Evolutionary conservation across 1,139 yeast species (phyloP).

Genomic region (Eremothecium sinecaudum): DNA sequence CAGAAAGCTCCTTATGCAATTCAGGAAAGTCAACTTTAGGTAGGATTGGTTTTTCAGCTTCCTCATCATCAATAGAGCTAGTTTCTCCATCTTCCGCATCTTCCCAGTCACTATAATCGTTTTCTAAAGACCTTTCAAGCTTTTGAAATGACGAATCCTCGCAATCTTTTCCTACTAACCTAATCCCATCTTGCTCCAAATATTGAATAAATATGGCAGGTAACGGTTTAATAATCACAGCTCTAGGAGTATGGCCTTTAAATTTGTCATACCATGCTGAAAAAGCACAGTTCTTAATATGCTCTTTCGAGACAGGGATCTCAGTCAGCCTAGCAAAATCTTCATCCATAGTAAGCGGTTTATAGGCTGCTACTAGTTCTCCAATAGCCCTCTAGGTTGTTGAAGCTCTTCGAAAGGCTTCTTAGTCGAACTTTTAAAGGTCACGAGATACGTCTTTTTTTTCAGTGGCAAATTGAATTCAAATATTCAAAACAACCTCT

Average conservation of each 20-base stretch:
- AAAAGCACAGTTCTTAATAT: conserved; percentile 58
- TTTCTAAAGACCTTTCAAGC: conserved; percentile 41
- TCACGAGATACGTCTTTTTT: too few species aligned
- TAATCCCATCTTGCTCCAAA: conserved; percentile 66
- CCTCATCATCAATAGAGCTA: conserved; percentile 14
- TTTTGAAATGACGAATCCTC: conserved; percentile 32
- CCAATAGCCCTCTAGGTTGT: too few species aligned
- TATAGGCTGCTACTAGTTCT: too few species aligned
- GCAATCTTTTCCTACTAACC: conserved; percentile 34
- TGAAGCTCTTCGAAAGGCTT: too few species aligned
- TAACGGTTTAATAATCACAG: conserved; percentile 52
- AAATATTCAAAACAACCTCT: too few species aligned
- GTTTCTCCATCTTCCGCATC: conserved; percentile 34
- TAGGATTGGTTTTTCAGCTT: conserved; percentile 22
- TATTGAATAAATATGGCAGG: conserved; percentile 64
- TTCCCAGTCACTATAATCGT: conserved; percentile 68
- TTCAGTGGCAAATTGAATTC: too few species aligned
- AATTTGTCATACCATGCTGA: conserved; percentile 64
- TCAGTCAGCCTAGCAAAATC: conserved; percentile 28
- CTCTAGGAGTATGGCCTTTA: conserved; percentile 40
- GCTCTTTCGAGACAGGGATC: conserved; percentile 38
- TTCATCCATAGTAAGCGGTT: conserved; percentile 1
- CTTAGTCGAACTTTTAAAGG: too few species aligned
- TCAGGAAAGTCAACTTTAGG: conserved; percentile 47
- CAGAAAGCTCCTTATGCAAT: conserved; percentile 46